These are phyloP conservation scores for Dactylellina leptospora DNA, from an alignment of 2,329 filamentous ascomycete species.

Conservation along the genomic window DNA sequence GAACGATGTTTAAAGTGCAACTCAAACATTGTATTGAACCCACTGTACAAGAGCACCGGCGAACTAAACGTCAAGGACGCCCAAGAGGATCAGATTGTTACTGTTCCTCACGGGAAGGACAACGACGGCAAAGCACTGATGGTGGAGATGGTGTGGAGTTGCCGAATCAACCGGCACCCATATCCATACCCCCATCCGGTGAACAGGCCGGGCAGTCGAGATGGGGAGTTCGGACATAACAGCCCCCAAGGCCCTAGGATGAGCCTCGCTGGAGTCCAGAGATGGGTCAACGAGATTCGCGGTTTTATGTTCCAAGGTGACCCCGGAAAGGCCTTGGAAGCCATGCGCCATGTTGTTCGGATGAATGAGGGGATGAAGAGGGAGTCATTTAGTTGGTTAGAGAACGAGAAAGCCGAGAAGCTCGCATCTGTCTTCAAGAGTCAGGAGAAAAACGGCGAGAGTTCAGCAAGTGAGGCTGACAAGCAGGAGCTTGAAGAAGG, in stretches of 20 bases:
- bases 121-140: slow-evolving; percentile 12
- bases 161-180: slow-evolving; percentile 40
- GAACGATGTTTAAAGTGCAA: slow-evolving; percentile 33
- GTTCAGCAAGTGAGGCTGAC: background rate
- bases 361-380: slow-evolving; percentile 48
- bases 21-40: slow-evolving; percentile 33
- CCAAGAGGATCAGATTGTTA: slow-evolving; percentile 12
- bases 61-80: slow-evolving; percentile 9
- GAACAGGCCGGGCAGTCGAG: background rate
- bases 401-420: slow-evolving; percentile 19
- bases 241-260: slow-evolving; percentile 9
- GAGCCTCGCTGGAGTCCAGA: slow-evolving; percentile 19
- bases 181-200: slow-evolving; percentile 4
- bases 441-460: background rate
- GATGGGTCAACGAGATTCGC: slow-evolving; percentile 37
- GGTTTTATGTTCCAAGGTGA: background rate
- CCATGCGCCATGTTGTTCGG: slow-evolving; percentile 29
- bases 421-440: background rate
- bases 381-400: slow-evolving; percentile 38
- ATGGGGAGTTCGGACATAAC: background rate
- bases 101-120: background rate
- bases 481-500: background rate
- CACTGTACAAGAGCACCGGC: slow-evolving; percentile 9
- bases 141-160: slow-evolving; percentile 36
- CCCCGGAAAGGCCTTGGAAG: slow-evolving; percentile 15